Evolutionary conservation across 2,329 filamentous ascomycete species (phyloP).

Genomic region (Pseudogymnoascus sp.): DNA sequence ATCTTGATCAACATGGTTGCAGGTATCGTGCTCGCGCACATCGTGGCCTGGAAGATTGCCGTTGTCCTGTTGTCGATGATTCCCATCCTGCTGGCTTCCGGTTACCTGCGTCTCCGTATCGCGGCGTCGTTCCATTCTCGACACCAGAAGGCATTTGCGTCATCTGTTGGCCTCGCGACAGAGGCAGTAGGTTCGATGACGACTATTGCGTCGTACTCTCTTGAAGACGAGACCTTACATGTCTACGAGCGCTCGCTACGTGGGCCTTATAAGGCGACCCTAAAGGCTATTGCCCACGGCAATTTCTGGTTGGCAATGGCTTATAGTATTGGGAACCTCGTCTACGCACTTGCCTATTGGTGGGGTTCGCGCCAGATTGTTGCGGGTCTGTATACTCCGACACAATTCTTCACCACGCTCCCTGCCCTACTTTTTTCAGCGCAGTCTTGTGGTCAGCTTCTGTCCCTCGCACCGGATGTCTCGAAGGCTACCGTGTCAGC

Average conservation of each 20-base stretch:
- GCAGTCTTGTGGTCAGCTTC: constrained; percentile 65
- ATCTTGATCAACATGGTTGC: constrained; percentile 59
- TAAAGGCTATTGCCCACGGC: constrained; percentile 39
- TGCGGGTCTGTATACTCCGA: constrained; percentile 51
- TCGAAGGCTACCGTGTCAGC: constrained; percentile 56
- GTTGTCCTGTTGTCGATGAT: constrained; percentile 62
- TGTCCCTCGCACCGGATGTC: constrained; percentile 67
- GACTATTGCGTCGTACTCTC: constrained; percentile 42
- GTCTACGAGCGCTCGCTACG: constrained; percentile 42
- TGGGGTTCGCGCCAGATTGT: constrained; percentile 67
- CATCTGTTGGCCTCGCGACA: constrained; percentile 54
- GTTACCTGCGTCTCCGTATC: constrained; percentile 58
- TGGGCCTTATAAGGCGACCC: constrained; percentile 44
- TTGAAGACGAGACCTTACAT: constrained; percentile 45
- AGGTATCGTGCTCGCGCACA: constrained; percentile 59
- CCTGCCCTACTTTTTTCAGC: constrained; percentile 64
- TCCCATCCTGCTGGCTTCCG: constrained; percentile 59
- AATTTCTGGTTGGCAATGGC: constrained; percentile 54
- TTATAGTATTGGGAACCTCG: constrained; percentile 46
- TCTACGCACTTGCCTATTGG: constrained; percentile 72
- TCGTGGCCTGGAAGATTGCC: constrained; percentile 69
- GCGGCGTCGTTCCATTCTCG: constrained; percentile 53
- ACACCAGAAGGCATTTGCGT: constrained; percentile 55
- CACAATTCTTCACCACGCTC: constrained; percentile 68
- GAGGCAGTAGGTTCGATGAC: constrained; percentile 61